Base-by-base conservation (phyloP, 805 yeast genomes). In the Saccharomyces paradoxus region DNA sequence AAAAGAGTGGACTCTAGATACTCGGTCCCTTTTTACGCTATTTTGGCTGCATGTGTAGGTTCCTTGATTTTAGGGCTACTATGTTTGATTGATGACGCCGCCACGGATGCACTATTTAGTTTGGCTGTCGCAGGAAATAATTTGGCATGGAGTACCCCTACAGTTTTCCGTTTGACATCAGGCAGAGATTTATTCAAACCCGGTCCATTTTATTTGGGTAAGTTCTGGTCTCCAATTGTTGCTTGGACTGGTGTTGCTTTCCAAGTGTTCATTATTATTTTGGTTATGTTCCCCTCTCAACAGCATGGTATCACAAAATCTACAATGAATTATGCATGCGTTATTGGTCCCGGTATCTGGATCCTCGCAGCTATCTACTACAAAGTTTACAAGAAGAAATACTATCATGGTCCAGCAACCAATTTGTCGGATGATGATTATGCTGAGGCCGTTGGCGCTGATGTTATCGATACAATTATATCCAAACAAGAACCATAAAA, bases 251-350 rank as follows among this genome's bases (percentile, higher is more conserved):
- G 87, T 1, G 75, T 74, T 10, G 50, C 70, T 5, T 86, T 82
- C 76, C 77, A 81, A 51, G 57, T 63, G 0, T 86, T 77, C 60
- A 77, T 79, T 55, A 80, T 84, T 32, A 70, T 81, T 24, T 68
- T 85, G 68, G 73, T 78, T 41, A 81, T 81, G 84, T 80, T 85
- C 73, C 92, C 94, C 30, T 52, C 63, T 37, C 70, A 77, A 21
- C 68, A 68, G 50, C 58, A 59, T 31, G 58, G 57, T n/a, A 61
- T 68, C 4, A 56, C 60, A 10, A 73, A 73, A 54, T 68, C 69
- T 0, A 70, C 79, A 4, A 86, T 87, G 94, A 87, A 87, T 69
- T 87, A 86, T 64, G 81, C 89, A 1, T 77, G 79, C 63, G 88
- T 81, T 3, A 81, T 86, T 55, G 84, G 81, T 41, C 80, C 81